Base-by-base conservation (phyloP, 2,329 filamentous ascomycete genomes). In the Microdochium trichocladiopsis region DNA sequence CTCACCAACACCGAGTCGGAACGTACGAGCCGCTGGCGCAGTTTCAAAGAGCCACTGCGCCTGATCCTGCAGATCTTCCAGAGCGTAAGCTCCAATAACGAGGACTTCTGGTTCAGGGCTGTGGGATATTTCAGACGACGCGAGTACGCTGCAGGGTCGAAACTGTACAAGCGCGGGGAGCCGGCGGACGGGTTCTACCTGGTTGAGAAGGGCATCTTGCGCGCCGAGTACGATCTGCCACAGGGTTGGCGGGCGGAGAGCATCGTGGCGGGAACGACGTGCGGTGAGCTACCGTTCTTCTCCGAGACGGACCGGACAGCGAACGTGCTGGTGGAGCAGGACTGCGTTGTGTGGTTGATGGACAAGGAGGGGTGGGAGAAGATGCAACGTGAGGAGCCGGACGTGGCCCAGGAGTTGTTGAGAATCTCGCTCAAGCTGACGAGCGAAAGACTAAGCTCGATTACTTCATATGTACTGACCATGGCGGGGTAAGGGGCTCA, bases 31-130 rank as follows among this genome's bases (percentile, higher is more conserved):
- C 87, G 84, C 63, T 97, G 92, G 88, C 84, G 87, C 61, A 83
- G 84, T 59, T 95, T 96, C 67, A 89, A 88, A 58, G 91, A 96
- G 65, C 94, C 94, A 0, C 80, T 97, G 8, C 88, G 90, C 2
- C 82, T 99, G 48, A 90, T 99, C 68, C 79, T 99, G 23, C 93
- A 96, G 66, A 90, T 94, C n/a, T 97, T 99, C 72, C 87, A 94
- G 64, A 88, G 90, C 47, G 75, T 96, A 12, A 95, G 89, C 50
- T 76, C 83, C 50, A 84, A 88, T 67, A 94, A 93, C 63, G 91
- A 96, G 67, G 92, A 96, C 68, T 97, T 97, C 66, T 99, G 94
- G 94, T 93, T 92, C 69, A 83, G 83, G 1, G 86, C 85, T 0
- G 82, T 83, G 4, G 75, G 80, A 0, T 97, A 88, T 71, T 96